A percentile compares a stretch with the other conserved stretches of the same genome.
phyloP scores from a whole-genome alignment of 345 rosid species.

The Sonneratia caseolaris region DNA sequence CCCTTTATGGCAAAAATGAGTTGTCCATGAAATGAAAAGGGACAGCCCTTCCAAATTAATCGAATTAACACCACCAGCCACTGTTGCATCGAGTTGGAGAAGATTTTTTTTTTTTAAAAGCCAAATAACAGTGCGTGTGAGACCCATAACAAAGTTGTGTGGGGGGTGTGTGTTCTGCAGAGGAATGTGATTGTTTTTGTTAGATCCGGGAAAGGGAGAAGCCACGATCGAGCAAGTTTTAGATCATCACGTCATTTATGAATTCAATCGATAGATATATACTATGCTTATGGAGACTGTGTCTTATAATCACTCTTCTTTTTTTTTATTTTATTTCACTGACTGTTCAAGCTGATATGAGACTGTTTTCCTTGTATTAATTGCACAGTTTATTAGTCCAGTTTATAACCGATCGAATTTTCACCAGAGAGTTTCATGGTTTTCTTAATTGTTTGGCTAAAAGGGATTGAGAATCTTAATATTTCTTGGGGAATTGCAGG shows the following conservation, averaged over 20 bases:
- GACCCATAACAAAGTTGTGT: background rate
- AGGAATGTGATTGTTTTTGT: background rate
- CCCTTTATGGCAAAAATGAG: background rate
- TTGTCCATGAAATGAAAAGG: background rate
- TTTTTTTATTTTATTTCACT: too few species aligned
- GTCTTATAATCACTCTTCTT: too few species aligned
- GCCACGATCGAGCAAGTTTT: background rate
- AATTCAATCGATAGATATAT: too few species aligned
- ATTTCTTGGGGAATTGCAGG: background rate
- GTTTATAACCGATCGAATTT: too few species aligned
- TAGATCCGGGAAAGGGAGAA: background rate
- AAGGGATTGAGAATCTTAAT: too few species aligned
- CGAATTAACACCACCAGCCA: background rate
- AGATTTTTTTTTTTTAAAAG: conserved; percentile 6
- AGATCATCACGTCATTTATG: too few species aligned
- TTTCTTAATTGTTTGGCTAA: too few species aligned
- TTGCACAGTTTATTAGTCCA: too few species aligned
- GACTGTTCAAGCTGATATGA: too few species aligned
- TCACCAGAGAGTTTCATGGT: too few species aligned
- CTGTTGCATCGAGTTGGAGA: background rate
- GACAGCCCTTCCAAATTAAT: conserved; percentile 2
- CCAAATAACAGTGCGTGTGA: background rate
- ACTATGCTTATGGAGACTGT: too few species aligned
- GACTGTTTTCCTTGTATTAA: too few species aligned
- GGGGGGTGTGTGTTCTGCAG: background rate